phyloP scores from a whole-genome alignment of 2,329 filamentous ascomycete species.

The Neonectria ditissima region DNA sequence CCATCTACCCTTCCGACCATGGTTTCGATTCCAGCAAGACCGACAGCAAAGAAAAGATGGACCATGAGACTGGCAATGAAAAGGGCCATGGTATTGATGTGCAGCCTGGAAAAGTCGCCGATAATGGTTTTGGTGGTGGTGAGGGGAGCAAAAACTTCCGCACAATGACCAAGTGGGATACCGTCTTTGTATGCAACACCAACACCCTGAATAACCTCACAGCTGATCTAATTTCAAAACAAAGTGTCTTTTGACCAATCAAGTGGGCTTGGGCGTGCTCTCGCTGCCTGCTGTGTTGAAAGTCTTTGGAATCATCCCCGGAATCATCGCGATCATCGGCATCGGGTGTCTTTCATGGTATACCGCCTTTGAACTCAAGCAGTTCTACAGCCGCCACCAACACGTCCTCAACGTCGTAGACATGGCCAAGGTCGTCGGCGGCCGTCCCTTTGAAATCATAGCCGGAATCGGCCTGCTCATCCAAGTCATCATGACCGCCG shows the following conservation, averaged over 20 bases:
- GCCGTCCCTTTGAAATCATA: conserved; percentile 42
- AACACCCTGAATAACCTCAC: too few relatives aligned
- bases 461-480: conserved; percentile 72
- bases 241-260: conserved; percentile 39
- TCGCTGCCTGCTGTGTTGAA: conserved; percentile 79
- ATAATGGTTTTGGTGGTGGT: conserved; percentile 46
- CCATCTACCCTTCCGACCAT: conserved; percentile 43
- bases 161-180: conserved; percentile 51
- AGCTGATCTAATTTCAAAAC: too few relatives aligned
- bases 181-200: conserved; percentile 27
- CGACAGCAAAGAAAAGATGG: conserved; percentile 45
- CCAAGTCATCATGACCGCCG: conserved; percentile 79
- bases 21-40: conserved; percentile 43
- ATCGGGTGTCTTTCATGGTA: conserved; percentile 74
- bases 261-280: conserved; percentile 62
- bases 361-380: conserved; percentile 63
- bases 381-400: conserved; percentile 76
- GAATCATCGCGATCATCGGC: conserved; percentile 75
- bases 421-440: conserved; percentile 68
- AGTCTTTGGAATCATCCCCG: conserved; percentile 74
- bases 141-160: conserved; percentile 50
- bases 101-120: conserved; percentile 33
- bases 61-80: conserved; percentile 28
- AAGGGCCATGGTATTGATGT: conserved; percentile 31
- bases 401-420: conserved; percentile 79